Base-by-base conservation (phyloP, 768 basidiomycete species). In the Lentinula sp. region DNA sequence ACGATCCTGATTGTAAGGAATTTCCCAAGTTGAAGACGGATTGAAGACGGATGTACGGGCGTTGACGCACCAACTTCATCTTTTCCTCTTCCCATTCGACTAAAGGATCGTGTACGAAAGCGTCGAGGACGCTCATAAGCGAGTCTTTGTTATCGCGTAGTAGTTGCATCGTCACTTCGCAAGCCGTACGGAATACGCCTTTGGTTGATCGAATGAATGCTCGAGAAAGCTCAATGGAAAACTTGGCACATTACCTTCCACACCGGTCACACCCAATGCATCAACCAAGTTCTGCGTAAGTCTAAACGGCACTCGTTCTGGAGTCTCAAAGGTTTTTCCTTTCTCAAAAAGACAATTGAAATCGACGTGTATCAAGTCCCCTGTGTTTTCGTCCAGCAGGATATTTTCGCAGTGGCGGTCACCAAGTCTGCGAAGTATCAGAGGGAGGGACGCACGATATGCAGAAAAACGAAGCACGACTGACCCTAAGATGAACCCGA, bases 311-410 rank as follows among this genome's bases (percentile, higher is more conserved):
- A 98, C 94, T 35, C 87, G 81, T 71, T 98, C 97, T 0, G 93
- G 91, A 1, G 91, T 88, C 63, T 94, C 91, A 32, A 99, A 79
- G 3, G 80, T 80, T 75, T 90, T 93, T 1, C 94, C 96, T 84
- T 93, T 96, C 66, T 98, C 97, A 66, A 99, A 99, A 15, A 98
- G 79, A 75, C 95, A 97, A 70, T 98, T 98, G 67, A 99, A 95
- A 72, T 98, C 97, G 60, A 98, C 95, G 66, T 99, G 97, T 1
- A 98, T 88, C 7, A 91, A 83, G 68, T 96, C 95, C 1, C 97
- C 97, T 0, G 87, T 89, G 65, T 86, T 88, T 4, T 76, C 81
- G 68, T 99, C 97, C 49, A 98, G 83, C 13, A 99, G 79, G 53
- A 98, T 98, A 69, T 99, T 99, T 74, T 98, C 96, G 66, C 89